Percentiles rank a stretch among this genome's conserved stretches.
Conservation (phyloP, 1,284 basidiomycete species). For the Paramarasmius palmivorus region DNA sequence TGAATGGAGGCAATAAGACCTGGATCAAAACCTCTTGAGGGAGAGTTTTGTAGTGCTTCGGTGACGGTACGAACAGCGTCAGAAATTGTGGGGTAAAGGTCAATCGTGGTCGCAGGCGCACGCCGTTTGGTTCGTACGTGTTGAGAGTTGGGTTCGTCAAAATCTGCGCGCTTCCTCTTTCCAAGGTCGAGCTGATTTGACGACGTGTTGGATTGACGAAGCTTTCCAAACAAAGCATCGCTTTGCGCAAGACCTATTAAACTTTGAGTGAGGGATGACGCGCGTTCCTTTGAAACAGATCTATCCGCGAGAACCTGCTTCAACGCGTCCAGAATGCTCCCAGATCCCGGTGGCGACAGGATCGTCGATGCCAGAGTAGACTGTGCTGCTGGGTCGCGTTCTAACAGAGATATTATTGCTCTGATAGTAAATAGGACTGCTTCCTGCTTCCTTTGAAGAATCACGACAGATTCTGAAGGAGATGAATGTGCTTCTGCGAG, state of each 20-base stretch:
- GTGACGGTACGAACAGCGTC: conserved; percentile 58
- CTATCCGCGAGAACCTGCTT: conserved; percentile 47
- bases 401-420: conserved; percentile 55
- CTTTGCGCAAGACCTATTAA: conserved; percentile 64
- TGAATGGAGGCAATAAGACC: conserved; percentile 64
- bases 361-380: conserved; percentile 48
- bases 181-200: conserved; percentile 59
- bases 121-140: conserved; percentile 45
- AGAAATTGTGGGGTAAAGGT: conserved; percentile 51
- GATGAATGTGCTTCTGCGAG: no score
- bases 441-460: conserved; percentile 42
- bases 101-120: conserved; percentile 32
- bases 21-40: conserved; percentile 49
- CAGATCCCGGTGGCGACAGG: conserved; percentile 45
- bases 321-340: conserved; percentile 57
- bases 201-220: conserved; percentile 60
- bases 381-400: conserved; percentile 54
- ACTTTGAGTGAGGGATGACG: conserved; percentile 55
- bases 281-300: conserved; percentile 49
- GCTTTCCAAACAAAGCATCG: conserved; percentile 59
- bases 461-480: no score
- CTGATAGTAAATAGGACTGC: conserved; percentile 62
- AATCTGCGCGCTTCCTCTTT: conserved; percentile 62
- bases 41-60: conserved; percentile 42
- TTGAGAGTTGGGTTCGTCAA: conserved; percentile 35